Evolutionary conservation across 2,329 filamentous ascomycete species (phyloP).

Genomic region (Beauveria bassiana): DNA sequence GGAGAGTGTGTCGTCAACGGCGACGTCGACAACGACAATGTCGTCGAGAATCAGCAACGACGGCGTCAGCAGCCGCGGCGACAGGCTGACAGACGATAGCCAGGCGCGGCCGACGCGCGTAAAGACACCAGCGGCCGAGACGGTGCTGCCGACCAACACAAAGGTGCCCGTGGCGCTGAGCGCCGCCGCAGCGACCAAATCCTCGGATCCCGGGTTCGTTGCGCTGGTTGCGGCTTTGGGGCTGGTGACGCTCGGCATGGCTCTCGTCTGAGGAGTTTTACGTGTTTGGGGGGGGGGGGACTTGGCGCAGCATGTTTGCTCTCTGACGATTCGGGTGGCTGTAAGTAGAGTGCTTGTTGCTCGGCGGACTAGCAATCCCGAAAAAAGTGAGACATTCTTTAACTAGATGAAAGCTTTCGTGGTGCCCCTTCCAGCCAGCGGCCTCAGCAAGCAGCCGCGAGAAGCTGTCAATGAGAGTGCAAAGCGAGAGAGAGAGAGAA

Average conservation of each 20-base stretch:
- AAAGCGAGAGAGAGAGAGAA: too few relatives aligned
- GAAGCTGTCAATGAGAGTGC: too few relatives aligned
- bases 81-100: neutral
- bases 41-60: neutral
- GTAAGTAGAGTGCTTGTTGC: too few relatives aligned
- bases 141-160: slow-evolving; percentile 2
- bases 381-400: too few relatives aligned
- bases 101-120: neutral
- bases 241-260: slow-evolving; percentile 7
- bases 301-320: neutral
- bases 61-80: neutral
- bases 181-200: neutral
- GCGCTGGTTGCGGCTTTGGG: slow-evolving; percentile 6
- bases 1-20: neutral
- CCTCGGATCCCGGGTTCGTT: slow-evolving; percentile 2
- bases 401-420: too few relatives aligned
- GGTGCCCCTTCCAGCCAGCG: too few relatives aligned
- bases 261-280: neutral
- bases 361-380: too few relatives aligned
- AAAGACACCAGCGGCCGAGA: slow-evolving; percentile 8
- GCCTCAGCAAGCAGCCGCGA: too few relatives aligned
- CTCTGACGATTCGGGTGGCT: too few relatives aligned
- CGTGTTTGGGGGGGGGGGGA: too few relatives aligned
- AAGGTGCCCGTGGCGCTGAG: slow-evolving; percentile 7
- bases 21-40: neutral